These are phyloP conservation scores for Canariomyces notabilis DNA, from an alignment of 2,329 filamentous ascomycete species.

Conservation along the genomic window DNA sequence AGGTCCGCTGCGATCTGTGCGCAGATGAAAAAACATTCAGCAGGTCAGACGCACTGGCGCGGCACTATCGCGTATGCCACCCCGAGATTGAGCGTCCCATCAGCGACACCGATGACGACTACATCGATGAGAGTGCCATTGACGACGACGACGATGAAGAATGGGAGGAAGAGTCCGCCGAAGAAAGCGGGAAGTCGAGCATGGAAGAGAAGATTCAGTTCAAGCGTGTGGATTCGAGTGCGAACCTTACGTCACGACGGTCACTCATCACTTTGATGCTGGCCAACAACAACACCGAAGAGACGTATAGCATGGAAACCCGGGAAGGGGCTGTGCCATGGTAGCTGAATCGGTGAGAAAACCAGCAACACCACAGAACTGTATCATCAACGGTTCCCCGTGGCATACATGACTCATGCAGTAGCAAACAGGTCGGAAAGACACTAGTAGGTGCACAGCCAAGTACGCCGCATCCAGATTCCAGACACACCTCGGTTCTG, in stretches of 20 bases:
- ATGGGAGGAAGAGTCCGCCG: constrained; percentile 64
- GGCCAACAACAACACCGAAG: constrained; percentile 72
- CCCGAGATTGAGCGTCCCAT: constrained; percentile 73
- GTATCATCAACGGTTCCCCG: no score
- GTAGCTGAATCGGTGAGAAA: no score
- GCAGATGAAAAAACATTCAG: constrained; percentile 97
- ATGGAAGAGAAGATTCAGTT: constrained; percentile 77
- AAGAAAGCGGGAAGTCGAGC: constrained; percentile 78
- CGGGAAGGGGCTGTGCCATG: no score
- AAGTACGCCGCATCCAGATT: no score
- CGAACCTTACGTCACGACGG: constrained; percentile 76
- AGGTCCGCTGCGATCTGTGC: constrained; percentile 88
- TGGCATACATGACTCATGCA: no score
- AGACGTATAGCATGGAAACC: no score
- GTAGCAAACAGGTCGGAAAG: no score
- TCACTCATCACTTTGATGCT: constrained; percentile 89
- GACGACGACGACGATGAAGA: constrained; percentile 60
- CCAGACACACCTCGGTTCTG: no score
- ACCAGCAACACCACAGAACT: no score
- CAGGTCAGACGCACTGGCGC: constrained; percentile 85
- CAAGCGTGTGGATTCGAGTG: constrained; percentile 83
- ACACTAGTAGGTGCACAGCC: no score
- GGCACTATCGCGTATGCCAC: constrained; percentile 92
- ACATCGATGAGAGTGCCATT: constrained; percentile 77
- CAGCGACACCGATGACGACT: constrained; percentile 50